These are phyloP conservation scores for Phylloporus rhodoxanthus DNA, from an alignment of 768 basidiomycete species.

Conservation along the genomic window DNA sequence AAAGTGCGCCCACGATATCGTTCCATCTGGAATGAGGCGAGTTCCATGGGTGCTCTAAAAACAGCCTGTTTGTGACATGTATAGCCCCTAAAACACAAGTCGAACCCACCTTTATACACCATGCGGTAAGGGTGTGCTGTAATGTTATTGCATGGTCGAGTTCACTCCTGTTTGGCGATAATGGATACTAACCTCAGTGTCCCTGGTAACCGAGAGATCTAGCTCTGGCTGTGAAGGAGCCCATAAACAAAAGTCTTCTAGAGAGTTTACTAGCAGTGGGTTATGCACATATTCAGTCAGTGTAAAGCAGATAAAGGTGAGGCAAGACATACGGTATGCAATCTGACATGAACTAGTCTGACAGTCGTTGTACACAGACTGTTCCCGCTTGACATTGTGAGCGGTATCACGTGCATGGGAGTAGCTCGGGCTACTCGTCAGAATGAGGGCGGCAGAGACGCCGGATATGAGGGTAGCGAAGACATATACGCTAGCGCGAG, in stretches of 20 bases:
- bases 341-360: conserved; percentile 61
- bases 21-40: conserved; percentile 65
- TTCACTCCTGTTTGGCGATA: conserved; percentile 5
- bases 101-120: conserved; percentile 41
- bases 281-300: background rate
- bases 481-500: conserved; percentile 9
- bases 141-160: conserved; percentile 12
- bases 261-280: conserved; percentile 44
- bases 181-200: conserved; percentile 47
- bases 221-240: conserved; percentile 47
- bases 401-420: conserved; percentile 46
- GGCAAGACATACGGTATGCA: conserved; percentile 42
- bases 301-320: background rate
- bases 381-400: conserved; percentile 48
- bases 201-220: conserved; percentile 50
- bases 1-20: conserved; percentile 64
- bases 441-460: conserved; percentile 16
- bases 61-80: background rate
- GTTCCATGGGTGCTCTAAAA: conserved; percentile 52
- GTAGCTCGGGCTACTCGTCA: conserved; percentile 24
- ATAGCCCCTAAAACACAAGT: background rate
- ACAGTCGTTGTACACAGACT: conserved; percentile 62
- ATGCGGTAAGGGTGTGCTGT: conserved; percentile 47
- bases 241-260: conserved; percentile 51
- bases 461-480: conserved; percentile 19